These are phyloP conservation scores for Candida sp. DNA, from an alignment of 1,139 yeast species.

Conservation along the genomic window DNA sequence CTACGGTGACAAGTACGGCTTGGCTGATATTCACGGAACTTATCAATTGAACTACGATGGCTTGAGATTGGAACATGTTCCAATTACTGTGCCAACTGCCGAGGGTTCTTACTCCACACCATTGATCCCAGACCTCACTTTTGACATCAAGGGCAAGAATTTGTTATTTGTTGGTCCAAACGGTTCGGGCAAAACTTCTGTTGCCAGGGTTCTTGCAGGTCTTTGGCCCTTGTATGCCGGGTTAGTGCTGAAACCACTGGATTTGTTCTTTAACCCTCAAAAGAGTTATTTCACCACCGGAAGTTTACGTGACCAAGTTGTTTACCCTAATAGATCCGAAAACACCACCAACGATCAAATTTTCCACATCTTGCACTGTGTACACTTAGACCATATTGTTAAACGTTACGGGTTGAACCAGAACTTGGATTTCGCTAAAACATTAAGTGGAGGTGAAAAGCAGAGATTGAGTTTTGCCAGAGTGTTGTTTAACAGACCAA, in stretches of 20 bases:
- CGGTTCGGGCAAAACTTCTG: constrained; percentile 90
- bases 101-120: constrained; percentile 59
- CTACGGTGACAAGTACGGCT: constrained; percentile 61
- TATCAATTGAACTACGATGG: constrained; percentile 72
- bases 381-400: constrained; percentile 79
- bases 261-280: constrained; percentile 80
- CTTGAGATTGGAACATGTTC: constrained; percentile 80
- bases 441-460: constrained; percentile 93
- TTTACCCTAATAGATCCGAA: constrained; percentile 79
- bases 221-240: constrained; percentile 93
- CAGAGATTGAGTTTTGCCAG: constrained; percentile 93
- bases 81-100: constrained; percentile 76
- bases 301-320: constrained; percentile 84
- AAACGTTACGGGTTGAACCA: constrained; percentile 43
- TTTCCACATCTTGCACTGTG: constrained; percentile 71
- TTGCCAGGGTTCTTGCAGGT: constrained; percentile 84
- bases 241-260: constrained; percentile 79
- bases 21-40: constrained; percentile 73
- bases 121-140: constrained; percentile 60
- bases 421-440: constrained; percentile 62
- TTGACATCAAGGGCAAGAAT: constrained; percentile 73
- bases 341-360: constrained; percentile 63
- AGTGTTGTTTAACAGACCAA: constrained; percentile 79
- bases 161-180: constrained; percentile 84
- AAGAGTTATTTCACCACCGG: constrained; percentile 81